These are phyloP conservation scores for Ustilago curta DNA, from an alignment of 1,284 basidiomycete species.

Conservation along the genomic window DNA sequence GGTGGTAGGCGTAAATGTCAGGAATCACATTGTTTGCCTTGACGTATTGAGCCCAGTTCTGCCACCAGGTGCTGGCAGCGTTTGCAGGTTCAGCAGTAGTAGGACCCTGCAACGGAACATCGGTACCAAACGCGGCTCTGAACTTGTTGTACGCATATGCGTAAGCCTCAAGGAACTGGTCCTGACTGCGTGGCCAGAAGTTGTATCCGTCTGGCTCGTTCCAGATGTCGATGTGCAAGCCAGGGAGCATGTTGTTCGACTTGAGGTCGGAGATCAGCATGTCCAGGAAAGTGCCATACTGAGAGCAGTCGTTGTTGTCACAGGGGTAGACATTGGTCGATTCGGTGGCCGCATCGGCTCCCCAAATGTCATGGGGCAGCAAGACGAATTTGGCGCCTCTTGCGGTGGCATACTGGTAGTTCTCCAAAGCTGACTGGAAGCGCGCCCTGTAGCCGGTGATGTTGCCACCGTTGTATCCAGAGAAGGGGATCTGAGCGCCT, in stretches of 20 bases:
- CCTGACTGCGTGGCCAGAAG: conserved; percentile 23
- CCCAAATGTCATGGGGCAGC: conserved; percentile 15
- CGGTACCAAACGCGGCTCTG: background rate
- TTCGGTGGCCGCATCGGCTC: conserved; percentile 4
- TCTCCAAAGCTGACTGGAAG: conserved; percentile 5
- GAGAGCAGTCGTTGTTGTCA: conserved; percentile 12
- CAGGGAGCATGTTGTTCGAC: conserved; percentile 10
- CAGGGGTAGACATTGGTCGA: conserved; percentile 12
- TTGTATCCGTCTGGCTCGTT: conserved; percentile 13
- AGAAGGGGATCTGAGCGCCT: conserved; percentile 3
- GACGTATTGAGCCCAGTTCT: conserved; percentile 4
- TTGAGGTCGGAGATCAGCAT: conserved; percentile 17
- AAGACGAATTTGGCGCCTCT: conserved; percentile 8
- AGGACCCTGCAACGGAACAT: conserved; percentile 10
- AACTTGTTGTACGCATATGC: background rate
- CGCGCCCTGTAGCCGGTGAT: conserved; percentile 1
- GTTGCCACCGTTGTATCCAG: background rate
- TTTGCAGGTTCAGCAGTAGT: conserved; percentile 6
- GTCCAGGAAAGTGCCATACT: conserved; percentile 9
- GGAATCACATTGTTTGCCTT: conserved; percentile 10
- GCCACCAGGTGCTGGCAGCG: conserved; percentile 8
- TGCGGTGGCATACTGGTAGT: conserved; percentile 4
- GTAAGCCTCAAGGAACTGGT: conserved; percentile 14
- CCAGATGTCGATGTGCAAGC: conserved; percentile 16
- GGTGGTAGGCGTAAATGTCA: conserved; percentile 16